Base-by-base conservation (phyloP, 169 alveolate species). In the Cryptosporidium viatorum region DNA sequence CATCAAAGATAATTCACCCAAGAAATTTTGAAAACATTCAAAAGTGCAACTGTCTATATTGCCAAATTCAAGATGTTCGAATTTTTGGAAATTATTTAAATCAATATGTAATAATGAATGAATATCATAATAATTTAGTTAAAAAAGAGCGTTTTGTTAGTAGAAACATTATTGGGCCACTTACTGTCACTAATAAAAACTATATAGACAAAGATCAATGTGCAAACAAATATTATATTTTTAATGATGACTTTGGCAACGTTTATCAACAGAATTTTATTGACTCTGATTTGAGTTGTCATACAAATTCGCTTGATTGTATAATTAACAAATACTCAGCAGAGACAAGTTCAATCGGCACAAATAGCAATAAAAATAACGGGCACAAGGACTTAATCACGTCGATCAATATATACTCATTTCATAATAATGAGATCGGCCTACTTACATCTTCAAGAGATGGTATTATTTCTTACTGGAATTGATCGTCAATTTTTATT, bases 381-480 rank as follows among this genome's bases (percentile, higher is more conserved):
- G 59, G 71, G 55, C 89, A 80, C 29, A 80, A 39, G 16, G 89
- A 80, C n/a, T 10, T 62, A 21, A 7, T 80, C 50, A 80, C 89
- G 7, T 80, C 89, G 1, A 14, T 80, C 23, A 80, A 14, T 41
- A 48, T 62, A 29, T 80, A 62, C 51, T n/a, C 39, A 10, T 59
- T 37, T 62, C 3, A n/a, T 43, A 59, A 62, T 62, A 55, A 73
- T 73, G 33, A 51, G 4, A 43, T 62, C 9, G 89, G 89, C 1
- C 10, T 80, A 80, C 33, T 80, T 37, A 65, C 75, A 37, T 59
- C 89, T 6, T 80, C 89, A 8, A 80, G 89, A 58, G 89, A 80
- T 62, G 89, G 89, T 6, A 65, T 65, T 10, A 43, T 80, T 80
- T 80, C 89, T 39, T 80, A 80, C 52, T 80, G 89, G 89, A 80